Percentiles rank a stretch among this genome's conserved stretches.
These are phyloP conservation scores for Austroboletus niveus DNA, from an alignment of 1,284 basidiomycete genomes.

Conservation along the genomic window DNA sequence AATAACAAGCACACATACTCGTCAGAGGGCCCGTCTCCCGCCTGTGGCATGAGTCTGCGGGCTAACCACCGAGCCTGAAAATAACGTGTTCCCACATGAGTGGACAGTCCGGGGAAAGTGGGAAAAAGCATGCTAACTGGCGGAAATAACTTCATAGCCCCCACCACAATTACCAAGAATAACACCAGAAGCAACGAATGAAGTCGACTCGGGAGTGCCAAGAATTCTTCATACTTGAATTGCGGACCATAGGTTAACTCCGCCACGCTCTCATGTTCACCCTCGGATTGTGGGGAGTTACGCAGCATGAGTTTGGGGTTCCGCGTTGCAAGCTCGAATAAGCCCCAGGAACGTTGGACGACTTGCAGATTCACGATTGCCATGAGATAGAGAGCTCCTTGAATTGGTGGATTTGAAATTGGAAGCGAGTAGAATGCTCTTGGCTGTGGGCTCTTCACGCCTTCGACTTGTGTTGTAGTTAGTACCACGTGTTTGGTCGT, in stretches of 20 bases:
- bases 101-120: neutral
- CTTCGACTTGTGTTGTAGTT: slow-evolving; percentile 36
- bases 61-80: slow-evolving; percentile 53
- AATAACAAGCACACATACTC: slow-evolving; percentile 38
- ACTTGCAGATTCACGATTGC: slow-evolving; percentile 57
- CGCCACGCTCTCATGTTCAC: slow-evolving; percentile 15
- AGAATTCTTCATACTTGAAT: slow-evolving; percentile 77
- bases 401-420: slow-evolving; percentile 42
- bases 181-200: slow-evolving; percentile 38
- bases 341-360: slow-evolving; percentile 78
- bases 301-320: slow-evolving; percentile 20
- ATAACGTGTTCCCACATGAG: slow-evolving; percentile 3
- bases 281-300: neutral
- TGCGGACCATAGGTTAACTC: slow-evolving; percentile 53
- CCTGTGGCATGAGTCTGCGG: slow-evolving; percentile 39
- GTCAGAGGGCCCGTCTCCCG: slow-evolving; percentile 64
- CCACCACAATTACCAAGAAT: slow-evolving; percentile 15
- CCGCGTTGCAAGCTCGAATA: slow-evolving; percentile 46
- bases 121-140: slow-evolving; percentile 16
- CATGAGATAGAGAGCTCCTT: slow-evolving; percentile 68
- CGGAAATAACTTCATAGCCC: slow-evolving; percentile 20
- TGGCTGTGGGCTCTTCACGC: slow-evolving; percentile 36
- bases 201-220: slow-evolving; percentile 42
- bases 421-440: slow-evolving; percentile 49
- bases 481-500: neutral